Evolutionary conservation across 2,329 filamentous ascomycete species (phyloP).

Genomic region (Trichoderma hamatum): DNA sequence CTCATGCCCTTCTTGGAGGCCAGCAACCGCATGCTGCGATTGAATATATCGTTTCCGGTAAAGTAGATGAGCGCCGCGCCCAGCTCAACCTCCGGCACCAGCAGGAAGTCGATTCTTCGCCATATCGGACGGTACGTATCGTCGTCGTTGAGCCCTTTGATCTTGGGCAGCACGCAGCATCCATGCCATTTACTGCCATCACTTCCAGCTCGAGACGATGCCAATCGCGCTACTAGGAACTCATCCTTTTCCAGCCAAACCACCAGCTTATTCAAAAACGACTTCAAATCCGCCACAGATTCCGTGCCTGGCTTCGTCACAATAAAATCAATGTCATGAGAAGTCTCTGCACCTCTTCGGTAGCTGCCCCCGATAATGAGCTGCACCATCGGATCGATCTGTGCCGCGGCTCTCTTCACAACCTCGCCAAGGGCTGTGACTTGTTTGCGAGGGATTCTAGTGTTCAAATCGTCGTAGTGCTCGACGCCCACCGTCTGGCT

Average conservation of each 20-base stretch:
- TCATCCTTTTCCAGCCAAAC: slow-evolving; percentile 58
- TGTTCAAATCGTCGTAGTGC: slow-evolving; percentile 77
- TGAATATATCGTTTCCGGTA: slow-evolving; percentile 94
- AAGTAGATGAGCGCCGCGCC: slow-evolving; percentile 93
- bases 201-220: slow-evolving; percentile 51
- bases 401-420: slow-evolving; percentile 61
- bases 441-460: slow-evolving; percentile 76
- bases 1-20: slow-evolving; percentile 81
- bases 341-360: slow-evolving; percentile 72
- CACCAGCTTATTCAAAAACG: slow-evolving; percentile 66
- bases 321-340: slow-evolving; percentile 83
- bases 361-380: slow-evolving; percentile 83
- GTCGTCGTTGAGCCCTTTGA: slow-evolving; percentile 38
- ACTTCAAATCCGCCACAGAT: slow-evolving; percentile 58
- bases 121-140: slow-evolving; percentile 54
- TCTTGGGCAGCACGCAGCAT: slow-evolving; percentile 69
- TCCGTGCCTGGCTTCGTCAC: slow-evolving; percentile 68
- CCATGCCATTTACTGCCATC: slow-evolving; percentile 86
- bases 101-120: slow-evolving; percentile 82
- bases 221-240: slow-evolving; percentile 73
- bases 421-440: slow-evolving; percentile 69
- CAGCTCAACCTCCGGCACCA: slow-evolving; percentile 77
- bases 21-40: slow-evolving; percentile 78
- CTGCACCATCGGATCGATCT: slow-evolving; percentile 66
- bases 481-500: slow-evolving; percentile 78